Evolutionary conservation across 1,284 basidiomycete genomes (phyloP).

Genomic region (Ceratobasidium sp.): DNA sequence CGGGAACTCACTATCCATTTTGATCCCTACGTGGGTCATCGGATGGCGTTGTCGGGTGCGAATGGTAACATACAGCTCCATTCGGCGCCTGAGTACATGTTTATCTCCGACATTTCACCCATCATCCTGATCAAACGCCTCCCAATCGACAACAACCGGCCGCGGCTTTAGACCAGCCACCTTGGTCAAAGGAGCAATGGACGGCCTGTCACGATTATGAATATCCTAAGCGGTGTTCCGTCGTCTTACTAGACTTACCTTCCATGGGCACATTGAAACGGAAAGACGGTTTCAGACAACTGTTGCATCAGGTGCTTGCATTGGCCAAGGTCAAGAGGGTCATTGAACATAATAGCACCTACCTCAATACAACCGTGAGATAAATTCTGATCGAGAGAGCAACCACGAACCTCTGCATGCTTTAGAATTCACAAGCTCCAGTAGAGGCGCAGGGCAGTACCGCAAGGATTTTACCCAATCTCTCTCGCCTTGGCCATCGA

Average conservation of each 20-base stretch:
- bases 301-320: conserved; percentile 76
- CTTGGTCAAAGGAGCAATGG: conserved; percentile 63
- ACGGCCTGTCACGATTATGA: conserved; percentile 58
- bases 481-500: conserved; percentile 55
- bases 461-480: conserved; percentile 79
- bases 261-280: conserved; percentile 96
- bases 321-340: conserved; percentile 75
- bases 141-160: conserved; percentile 16
- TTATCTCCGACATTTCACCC: conserved; percentile 2
- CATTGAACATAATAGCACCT: conserved; percentile 99
- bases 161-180: not conserved
- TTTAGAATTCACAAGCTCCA: conserved; percentile 90
- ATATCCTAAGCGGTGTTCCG: not conserved
- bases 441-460: conserved; percentile 81
- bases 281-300: conserved; percentile 79
- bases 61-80: not conserved
- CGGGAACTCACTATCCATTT: too few relatives aligned
- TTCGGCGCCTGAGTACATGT: not conserved
- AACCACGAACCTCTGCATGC: conserved; percentile 83
- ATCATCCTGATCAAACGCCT: conserved; percentile 28
- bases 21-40: too few relatives aligned
- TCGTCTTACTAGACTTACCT: conserved; percentile 51
- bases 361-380: conserved; percentile 31
- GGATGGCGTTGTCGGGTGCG: not conserved
- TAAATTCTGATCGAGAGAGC: conserved; percentile 8